These are phyloP conservation scores for Hypoxylon crocopeplum DNA, from an alignment of 495 filamentous ascomycete genomes.

Conservation along the genomic window DNA sequence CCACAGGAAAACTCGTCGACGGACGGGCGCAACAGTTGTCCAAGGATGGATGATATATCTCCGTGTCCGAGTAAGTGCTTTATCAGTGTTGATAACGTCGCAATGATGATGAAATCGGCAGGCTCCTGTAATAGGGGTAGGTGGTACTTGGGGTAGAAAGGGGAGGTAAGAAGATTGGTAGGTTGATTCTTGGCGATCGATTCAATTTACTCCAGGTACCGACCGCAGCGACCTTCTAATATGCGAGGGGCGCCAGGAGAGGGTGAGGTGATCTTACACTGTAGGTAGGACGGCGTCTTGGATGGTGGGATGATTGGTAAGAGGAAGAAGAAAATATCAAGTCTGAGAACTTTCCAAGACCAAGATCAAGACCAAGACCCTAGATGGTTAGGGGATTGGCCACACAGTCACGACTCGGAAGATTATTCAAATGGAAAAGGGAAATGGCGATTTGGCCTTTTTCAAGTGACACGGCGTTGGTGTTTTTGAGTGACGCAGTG, in stretches of 20 bases:
- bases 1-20: too few species aligned
- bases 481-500: background rate
- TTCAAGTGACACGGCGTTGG: slow-evolving; percentile 10
- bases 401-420: slow-evolving; percentile 5
- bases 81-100: too few species aligned
- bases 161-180: background rate
- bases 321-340: too few species aligned
- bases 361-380: too few species aligned
- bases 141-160: background rate
- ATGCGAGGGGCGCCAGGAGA: slow-evolving; percentile 8
- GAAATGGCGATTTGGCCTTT: slow-evolving; percentile 8
- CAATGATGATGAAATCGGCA: background rate
- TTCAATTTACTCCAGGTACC: slow-evolving; percentile 19
- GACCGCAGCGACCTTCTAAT: slow-evolving; percentile 3
- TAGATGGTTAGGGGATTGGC: too few species aligned
- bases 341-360: too few species aligned
- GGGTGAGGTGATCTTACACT: background rate
- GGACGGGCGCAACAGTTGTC: too few species aligned
- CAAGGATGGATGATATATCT: too few species aligned
- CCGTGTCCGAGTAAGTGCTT: too few species aligned
- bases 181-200: slow-evolving; percentile 30
- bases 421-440: slow-evolving; percentile 3
- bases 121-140: slow-evolving; percentile 2
- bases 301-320: slow-evolving; percentile 15
- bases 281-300: background rate